A percentile compares a stretch with the other conserved stretches of the same genome.
Evolutionary conservation across 441 rosid species (phyloP).

Genomic region (Pelargonium fulgidum): DNA sequence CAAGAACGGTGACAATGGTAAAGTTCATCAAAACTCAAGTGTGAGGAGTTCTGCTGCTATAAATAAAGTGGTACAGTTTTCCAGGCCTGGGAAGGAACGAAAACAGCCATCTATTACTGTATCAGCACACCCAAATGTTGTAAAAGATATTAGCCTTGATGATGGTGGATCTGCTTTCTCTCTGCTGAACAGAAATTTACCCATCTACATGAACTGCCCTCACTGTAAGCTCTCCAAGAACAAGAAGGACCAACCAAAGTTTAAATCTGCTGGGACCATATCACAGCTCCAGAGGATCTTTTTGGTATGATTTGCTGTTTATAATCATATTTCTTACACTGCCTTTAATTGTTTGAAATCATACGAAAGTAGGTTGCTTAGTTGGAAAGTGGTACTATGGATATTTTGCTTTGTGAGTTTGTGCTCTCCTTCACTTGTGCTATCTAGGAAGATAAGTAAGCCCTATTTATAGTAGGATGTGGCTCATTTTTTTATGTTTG

Average conservation of each 20-base stretch:
- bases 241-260: conserved; percentile 37
- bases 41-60: conserved; percentile 26
- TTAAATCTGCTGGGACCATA: conserved; percentile 55
- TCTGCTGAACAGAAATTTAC: conserved; percentile 62
- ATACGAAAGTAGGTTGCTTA: conserved; percentile 4
- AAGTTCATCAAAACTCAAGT: conserved; percentile 40
- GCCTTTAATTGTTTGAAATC: conserved; percentile 17
- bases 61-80: conserved; percentile 31
- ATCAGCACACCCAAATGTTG: conserved; percentile 26
- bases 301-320: conserved; percentile 43
- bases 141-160: conserved; percentile 39
- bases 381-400: background rate
- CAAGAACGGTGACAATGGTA: conserved; percentile 38
- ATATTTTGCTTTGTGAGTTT: background rate
- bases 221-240: conserved; percentile 45
- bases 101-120: conserved; percentile 26
- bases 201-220: conserved; percentile 64
- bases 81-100: conserved; percentile 34
- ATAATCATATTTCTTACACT: conserved; percentile 4
- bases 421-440: background rate
- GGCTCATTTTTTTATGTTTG: background rate
- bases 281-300: conserved; percentile 81
- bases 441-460: background rate
- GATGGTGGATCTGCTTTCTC: conserved; percentile 45
- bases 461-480: background rate